These are phyloP conservation scores for Metarhizium rileyi DNA, from an alignment of 2,329 filamentous ascomycete species.

Conservation along the genomic window DNA sequence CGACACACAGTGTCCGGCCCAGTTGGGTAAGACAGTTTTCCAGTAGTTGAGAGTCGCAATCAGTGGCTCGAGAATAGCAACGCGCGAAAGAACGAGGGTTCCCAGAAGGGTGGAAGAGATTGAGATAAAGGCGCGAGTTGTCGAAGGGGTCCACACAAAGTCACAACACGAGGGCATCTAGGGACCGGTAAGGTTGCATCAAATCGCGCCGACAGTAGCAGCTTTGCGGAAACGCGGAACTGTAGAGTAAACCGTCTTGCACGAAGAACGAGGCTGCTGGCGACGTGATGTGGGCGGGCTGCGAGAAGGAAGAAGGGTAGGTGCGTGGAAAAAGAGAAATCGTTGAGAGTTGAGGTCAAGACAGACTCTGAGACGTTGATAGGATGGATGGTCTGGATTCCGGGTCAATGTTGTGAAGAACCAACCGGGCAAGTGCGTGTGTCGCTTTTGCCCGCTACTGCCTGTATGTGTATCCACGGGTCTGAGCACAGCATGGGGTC, in stretches of 20 bases:
- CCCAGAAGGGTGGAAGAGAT: background rate
- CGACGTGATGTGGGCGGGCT: background rate
- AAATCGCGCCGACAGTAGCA: slow-evolving; percentile 1
- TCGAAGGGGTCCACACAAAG: slow-evolving; percentile 3
- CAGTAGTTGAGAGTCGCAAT: background rate
- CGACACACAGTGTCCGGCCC: background rate
- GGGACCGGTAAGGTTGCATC: slow-evolving; percentile 4
- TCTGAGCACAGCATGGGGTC: no score
- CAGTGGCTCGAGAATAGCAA: background rate
- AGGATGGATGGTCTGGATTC: background rate
- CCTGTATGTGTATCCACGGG: no score
- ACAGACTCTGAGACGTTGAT: background rate
- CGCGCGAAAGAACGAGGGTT: background rate
- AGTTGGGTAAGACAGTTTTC: background rate
- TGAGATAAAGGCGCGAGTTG: background rate
- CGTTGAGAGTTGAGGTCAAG: background rate
- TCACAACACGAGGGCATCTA: slow-evolving; percentile 4
- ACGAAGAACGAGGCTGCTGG: background rate
- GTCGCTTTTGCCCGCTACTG: background rate
- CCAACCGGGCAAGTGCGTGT: background rate
- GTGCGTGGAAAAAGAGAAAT: background rate
- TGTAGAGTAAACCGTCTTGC: background rate
- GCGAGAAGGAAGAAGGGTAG: background rate
- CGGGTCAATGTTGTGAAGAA: background rate
- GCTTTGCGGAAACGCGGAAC: background rate